Evolutionary conservation across 305 asterid genomes (phyloP).

Genomic region (Solanum hybrid): DNA sequence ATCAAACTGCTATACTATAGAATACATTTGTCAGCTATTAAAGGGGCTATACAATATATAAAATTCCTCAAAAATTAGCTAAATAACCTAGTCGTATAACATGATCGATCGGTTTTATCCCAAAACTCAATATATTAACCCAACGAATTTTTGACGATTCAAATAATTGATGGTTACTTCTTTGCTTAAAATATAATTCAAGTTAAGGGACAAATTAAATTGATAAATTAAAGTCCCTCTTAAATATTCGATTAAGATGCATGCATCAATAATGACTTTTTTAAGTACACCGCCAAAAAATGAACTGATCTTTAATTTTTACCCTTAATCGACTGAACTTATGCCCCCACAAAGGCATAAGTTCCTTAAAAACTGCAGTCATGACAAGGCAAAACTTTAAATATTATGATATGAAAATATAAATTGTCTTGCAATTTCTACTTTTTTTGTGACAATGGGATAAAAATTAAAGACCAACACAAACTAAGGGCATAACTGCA

Average conservation of each 20-base stretch:
- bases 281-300: not conserved
- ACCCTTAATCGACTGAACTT: not conserved
- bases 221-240: not conserved
- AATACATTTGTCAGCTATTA: not conserved
- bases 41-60: not conserved
- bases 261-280: not conserved
- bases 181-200: too few relatives aligned
- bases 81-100: not conserved
- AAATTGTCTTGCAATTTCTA: not conserved
- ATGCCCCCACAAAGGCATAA: not conserved
- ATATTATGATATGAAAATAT: not conserved
- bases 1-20: rapidly evolving
- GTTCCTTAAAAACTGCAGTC: not conserved
- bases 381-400: not conserved
- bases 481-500: not conserved
- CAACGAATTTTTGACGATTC: not conserved
- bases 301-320: not conserved
- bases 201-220: not conserved
- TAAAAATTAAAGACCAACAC: not conserved
- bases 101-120: not conserved
- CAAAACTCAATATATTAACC: not conserved
- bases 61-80: not conserved
- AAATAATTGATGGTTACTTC: not conserved
- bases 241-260: not conserved
- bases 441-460: not conserved